Base-by-base conservation (phyloP, 129 eudicot species). In the Silybum marianum region DNA sequence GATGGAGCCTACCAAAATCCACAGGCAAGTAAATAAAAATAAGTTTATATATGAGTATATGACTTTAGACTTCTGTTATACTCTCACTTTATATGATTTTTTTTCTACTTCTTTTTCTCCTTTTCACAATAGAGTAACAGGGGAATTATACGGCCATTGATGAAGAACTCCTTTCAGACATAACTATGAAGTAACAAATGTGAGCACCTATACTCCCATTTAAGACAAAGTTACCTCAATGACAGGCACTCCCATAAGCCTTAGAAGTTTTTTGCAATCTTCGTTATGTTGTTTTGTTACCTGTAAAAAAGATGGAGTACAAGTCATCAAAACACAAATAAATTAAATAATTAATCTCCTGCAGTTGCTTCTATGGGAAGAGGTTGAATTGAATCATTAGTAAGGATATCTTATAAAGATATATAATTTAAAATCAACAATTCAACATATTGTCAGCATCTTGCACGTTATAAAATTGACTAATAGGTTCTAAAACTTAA, bases 231-330 rank as follows among this genome's bases (percentile, higher is more conserved):
- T 75, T 80, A 95, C 99, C 99, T 95, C 99, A 78, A 95, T 85
- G 58, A 92, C 97, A 40, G 99, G 99, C 79, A 95, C 97, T 73
- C 99, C 99, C 99, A 95, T 95, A 40, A 95, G 94, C 85, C 87
- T 86, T 16, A 95, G 77, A 78, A 95, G 97, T 71, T 88, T 95
- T 79, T 89, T 92, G 93, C 99, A 92, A 74, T 95, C 99, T 19
- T 95, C 99, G 76, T 95, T 90, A 83, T 95, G 99, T 82, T 95
- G 97, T 86, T 48, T 89, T 38, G 97, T 95, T 71, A 90, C 99
- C 98, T 94, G 82, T 18, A 78, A 79, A 79, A 70, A 28, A 3
- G n/a, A 46, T 74, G 62, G 42, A 40, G 68, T 42, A 13, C 32
- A 32, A 9, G 34, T 19, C 46, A 36, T 21, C 18, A 63, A 23